Percentiles rank a stretch among this genome's conserved stretches.
These are phyloP conservation scores for Yamadazyma atmosphaerica DNA, from an alignment of 1,139 yeast genomes.

Conservation along the genomic window DNA sequence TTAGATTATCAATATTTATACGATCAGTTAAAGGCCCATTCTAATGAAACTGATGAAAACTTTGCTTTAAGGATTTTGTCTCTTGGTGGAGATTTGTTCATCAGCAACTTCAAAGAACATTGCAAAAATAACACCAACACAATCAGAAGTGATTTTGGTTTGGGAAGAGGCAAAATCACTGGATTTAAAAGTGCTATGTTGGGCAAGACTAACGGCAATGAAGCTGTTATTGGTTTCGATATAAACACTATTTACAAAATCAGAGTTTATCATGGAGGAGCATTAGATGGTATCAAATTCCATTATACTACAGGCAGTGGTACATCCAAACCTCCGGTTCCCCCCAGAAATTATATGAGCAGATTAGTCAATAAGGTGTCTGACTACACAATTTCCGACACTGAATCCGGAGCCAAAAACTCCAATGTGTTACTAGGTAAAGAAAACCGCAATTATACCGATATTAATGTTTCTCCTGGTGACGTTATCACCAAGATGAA, in stretches of 20 bases:
- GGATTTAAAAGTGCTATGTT: constrained; percentile 49
- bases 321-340: constrained; percentile 36
- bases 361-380: constrained; percentile 25
- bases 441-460: constrained; percentile 56
- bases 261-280: constrained; percentile 67
- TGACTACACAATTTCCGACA: background rate
- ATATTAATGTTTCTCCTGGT: constrained; percentile 53
- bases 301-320: constrained; percentile 16
- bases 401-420: constrained; percentile 8
- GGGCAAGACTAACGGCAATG: constrained; percentile 32
- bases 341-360: constrained; percentile 47
- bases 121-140: constrained; percentile 17
- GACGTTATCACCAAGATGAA: constrained; percentile 63
- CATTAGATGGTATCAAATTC: constrained; percentile 70
- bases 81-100: constrained; percentile 37
- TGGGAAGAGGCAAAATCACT: constrained; percentile 32
- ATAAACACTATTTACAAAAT: constrained; percentile 40
- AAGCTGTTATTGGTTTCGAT: constrained; percentile 31
- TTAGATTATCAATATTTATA: constrained; percentile 52
- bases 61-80: constrained; percentile 52
- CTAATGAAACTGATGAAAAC: constrained; percentile 30
- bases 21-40: constrained; percentile 28
- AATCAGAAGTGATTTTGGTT: constrained; percentile 44
- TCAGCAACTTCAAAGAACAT: constrained; percentile 30
- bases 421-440: constrained; percentile 56